Conservation (phyloP, 345 rosid species). For the Eucalyptus lansdowneana region DNA sequence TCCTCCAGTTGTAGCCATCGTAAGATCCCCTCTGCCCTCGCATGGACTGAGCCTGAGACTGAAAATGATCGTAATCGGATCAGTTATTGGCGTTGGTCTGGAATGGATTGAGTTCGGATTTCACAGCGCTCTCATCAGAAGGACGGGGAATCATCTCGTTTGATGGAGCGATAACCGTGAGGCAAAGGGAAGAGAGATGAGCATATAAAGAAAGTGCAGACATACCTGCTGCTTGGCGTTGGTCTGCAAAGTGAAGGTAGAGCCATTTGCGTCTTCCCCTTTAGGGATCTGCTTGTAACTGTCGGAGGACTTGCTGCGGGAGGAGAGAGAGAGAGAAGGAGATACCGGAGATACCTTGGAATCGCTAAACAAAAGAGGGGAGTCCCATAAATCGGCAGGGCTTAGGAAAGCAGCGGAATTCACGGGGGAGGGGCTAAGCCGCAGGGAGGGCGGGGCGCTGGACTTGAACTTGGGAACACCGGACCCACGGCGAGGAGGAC, state of each 20-base stretch:
- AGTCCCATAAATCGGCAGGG: too few relatives aligned
- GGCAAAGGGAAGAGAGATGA: too few relatives aligned
- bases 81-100: neutral
- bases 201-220: neutral
- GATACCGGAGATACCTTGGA: too few relatives aligned
- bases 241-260: neutral
- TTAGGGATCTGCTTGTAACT: too few relatives aligned
- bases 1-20: conserved; percentile 96
- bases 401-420: too few relatives aligned
- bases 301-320: too few relatives aligned
- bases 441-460: conserved; percentile 58
- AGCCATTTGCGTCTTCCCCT: too few relatives aligned
- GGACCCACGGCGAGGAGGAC: conserved; percentile 25
- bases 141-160: too few relatives aligned
- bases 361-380: too few relatives aligned
- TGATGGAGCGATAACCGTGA: too few relatives aligned
- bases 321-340: rapidly evolving
- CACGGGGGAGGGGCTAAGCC: conserved; percentile 36
- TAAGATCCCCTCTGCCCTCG: neutral
- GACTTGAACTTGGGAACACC: conserved; percentile 85
- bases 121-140: too few relatives aligned
- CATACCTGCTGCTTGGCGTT: neutral
- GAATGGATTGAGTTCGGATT: too few relatives aligned
- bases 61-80: conserved; percentile 12
- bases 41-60: conserved; percentile 3